Conservation (phyloP, 352 stramenopile species). For the Globisporangium irregulare region DNA sequence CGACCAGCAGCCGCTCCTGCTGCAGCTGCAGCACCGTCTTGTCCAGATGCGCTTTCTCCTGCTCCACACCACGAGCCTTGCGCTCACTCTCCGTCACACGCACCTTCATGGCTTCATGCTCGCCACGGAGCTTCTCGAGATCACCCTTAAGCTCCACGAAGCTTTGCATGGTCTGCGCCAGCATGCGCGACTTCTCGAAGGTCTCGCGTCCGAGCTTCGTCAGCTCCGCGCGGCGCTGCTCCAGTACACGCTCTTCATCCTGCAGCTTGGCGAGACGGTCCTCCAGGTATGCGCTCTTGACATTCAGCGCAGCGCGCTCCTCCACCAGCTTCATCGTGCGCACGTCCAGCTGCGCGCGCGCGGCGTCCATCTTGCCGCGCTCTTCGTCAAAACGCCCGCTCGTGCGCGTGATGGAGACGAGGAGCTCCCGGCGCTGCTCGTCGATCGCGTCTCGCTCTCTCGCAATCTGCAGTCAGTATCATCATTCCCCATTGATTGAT, state of each 20-base stretch:
- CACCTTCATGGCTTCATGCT: constrained; percentile 35
- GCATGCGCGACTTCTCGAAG: constrained; percentile 48
- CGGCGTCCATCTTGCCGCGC: constrained; percentile 58
- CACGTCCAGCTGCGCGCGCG: constrained; percentile 53
- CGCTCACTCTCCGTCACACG: constrained; percentile 34
- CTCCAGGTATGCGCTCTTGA: constrained; percentile 39
- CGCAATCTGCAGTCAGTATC: constrained; percentile 30
- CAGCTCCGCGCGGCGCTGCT: constrained; percentile 50
- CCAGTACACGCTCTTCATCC: constrained; percentile 42
- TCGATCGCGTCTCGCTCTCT: constrained; percentile 71
- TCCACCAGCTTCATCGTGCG: constrained; percentile 55
- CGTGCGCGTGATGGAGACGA: constrained; percentile 48
- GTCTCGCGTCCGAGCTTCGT: constrained; percentile 59
- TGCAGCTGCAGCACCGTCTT: constrained; percentile 52
- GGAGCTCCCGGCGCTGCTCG: constrained; percentile 63
- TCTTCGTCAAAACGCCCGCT: constrained; percentile 65
- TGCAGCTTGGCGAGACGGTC: constrained; percentile 47
- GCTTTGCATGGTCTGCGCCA: constrained; percentile 38
- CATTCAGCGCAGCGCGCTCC: constrained; percentile 53
- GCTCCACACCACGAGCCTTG: constrained; percentile 31
- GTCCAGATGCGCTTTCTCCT: constrained; percentile 49
- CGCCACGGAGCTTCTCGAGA: constrained; percentile 35
- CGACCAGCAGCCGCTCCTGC: constrained; percentile 62
- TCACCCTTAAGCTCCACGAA: constrained; percentile 35
- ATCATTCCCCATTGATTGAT: background rate